These are phyloP conservation scores for Cryptosporidium sp. DNA, from an alignment of 169 alveolate species.

Conservation along the genomic window DNA sequence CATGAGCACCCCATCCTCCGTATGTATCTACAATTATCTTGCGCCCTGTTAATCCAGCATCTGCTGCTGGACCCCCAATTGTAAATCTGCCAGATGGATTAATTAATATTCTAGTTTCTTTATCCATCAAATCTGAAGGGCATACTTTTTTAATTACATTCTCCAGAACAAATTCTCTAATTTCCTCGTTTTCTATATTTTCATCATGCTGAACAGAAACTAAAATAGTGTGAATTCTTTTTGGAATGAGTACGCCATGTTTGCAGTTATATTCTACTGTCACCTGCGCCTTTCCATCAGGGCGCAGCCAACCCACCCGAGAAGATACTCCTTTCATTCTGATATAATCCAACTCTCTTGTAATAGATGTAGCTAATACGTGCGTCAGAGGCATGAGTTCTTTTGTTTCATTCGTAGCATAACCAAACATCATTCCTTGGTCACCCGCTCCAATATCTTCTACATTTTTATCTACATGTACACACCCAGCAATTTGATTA, in stretches of 20 bases:
- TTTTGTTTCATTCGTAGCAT: slow-evolving; percentile 98
- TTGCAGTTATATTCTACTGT: slow-evolving; percentile 85
- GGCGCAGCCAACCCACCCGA: slow-evolving; percentile 92
- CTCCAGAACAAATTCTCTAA: slow-evolving; percentile 88
- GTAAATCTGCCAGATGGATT: slow-evolving; percentile 98
- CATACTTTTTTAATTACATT: slow-evolving; percentile 94
- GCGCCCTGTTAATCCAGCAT: slow-evolving; percentile 99
- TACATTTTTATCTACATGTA: slow-evolving; percentile 91
- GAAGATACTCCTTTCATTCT: slow-evolving; percentile 89
- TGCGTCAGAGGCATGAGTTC: slow-evolving; percentile 98
- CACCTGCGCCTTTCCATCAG: slow-evolving; percentile 99
- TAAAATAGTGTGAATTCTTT: slow-evolving; percentile 93
- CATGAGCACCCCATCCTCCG: slow-evolving; percentile 99
- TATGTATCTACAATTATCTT: slow-evolving; percentile 99
- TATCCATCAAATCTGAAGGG: slow-evolving; percentile 93
- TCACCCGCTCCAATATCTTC: slow-evolving; percentile 98
- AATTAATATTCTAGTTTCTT: slow-evolving; percentile 92
- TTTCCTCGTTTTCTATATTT: slow-evolving; percentile 83
- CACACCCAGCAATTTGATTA: slow-evolving; percentile 97
- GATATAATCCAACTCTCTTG: slow-evolving; percentile 93
- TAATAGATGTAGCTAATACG: slow-evolving; percentile 93
- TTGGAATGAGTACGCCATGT: slow-evolving; percentile 90
- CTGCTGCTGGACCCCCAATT: slow-evolving; percentile 99
- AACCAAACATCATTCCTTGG: slow-evolving; percentile 99
- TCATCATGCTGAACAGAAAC: slow-evolving; percentile 93